Evolutionary conservation across 192 early-diverging fungal species (phyloP).

Genomic region (Backusella tuberculispora): DNA sequence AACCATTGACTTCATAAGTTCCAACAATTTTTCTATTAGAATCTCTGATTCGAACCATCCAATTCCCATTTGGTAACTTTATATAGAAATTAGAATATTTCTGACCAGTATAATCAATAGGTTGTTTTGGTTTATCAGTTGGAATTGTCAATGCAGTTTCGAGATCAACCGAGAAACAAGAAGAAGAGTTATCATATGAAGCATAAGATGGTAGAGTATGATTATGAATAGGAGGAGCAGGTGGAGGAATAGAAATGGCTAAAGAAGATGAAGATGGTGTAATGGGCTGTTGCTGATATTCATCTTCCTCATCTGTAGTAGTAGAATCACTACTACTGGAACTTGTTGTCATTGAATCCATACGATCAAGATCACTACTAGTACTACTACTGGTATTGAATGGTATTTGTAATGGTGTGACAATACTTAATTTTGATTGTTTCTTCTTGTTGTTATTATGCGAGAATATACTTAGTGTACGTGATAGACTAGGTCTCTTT

Average conservation of each 20-base stretch:
- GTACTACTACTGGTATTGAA: no score
- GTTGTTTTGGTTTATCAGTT: background rate
- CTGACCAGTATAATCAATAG: conserved; percentile 3
- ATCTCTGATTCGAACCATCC: conserved; percentile 38
- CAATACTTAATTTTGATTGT: background rate
- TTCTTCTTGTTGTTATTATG: background rate
- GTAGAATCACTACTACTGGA: background rate
- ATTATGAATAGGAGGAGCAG: no score
- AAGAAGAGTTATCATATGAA: background rate
- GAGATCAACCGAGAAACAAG: background rate
- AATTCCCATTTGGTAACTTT: conserved; percentile 40
- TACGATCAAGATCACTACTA: background rate
- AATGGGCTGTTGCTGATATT: no score
- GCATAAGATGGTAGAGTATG: background rate
- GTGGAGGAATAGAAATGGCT: no score
- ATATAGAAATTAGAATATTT: conserved; percentile 45
- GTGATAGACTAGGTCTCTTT: background rate
- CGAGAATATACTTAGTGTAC: background rate
- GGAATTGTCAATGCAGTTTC: conserved; percentile 10
- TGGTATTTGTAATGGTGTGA: background rate
- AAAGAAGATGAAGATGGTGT: no score
- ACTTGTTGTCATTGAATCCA: conserved; percentile 9
- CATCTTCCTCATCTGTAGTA: background rate
- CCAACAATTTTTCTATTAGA: conserved; percentile 37
- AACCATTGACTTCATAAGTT: conserved; percentile 37